Conservation (phyloP, 176 grass and related monocot species). For the Oryza meyeriana region DNA sequence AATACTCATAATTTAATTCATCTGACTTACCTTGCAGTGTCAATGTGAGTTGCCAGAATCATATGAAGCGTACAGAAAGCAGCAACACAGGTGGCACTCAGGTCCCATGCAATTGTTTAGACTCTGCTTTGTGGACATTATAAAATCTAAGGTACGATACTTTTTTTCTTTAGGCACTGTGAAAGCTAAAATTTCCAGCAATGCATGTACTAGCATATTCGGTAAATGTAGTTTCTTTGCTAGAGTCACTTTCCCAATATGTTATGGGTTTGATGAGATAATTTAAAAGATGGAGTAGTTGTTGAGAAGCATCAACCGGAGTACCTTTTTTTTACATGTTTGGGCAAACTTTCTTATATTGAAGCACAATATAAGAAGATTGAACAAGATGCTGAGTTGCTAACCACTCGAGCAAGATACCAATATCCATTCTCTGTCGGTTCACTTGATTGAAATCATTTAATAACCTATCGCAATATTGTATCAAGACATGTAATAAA, state of each 20-base stretch:
- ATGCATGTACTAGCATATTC: not conserved
- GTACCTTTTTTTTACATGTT: not conserved
- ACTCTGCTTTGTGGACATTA: constrained; percentile 71
- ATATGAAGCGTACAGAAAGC: constrained; percentile 89
- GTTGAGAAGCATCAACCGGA: not conserved
- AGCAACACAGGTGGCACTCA: constrained; percentile 90
- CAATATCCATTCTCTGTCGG: not conserved
- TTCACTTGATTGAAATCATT: not conserved
- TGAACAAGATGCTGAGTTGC: not conserved
- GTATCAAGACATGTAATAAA: not conserved
- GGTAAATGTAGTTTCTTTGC: constrained; percentile 18
- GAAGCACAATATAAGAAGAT: not conserved
- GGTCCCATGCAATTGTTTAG: constrained; percentile 88
- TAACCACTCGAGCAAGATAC: not conserved
- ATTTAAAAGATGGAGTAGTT: not conserved
- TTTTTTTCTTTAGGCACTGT: not conserved
- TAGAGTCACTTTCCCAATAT: not conserved
- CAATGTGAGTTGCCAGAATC: constrained; percentile 91
- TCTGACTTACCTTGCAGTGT: constrained; percentile 48
- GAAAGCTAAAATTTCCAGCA: constrained; percentile 25
- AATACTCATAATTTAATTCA: constrained; percentile 6
- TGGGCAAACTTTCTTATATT: not conserved
- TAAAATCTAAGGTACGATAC: constrained; percentile 65
- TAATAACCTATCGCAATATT: not conserved
- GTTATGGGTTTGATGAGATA: not conserved